These are phyloP conservation scores for Torrubiella hemipterigena DNA, from an alignment of 2,329 filamentous ascomycete species.

Conservation along the genomic window DNA sequence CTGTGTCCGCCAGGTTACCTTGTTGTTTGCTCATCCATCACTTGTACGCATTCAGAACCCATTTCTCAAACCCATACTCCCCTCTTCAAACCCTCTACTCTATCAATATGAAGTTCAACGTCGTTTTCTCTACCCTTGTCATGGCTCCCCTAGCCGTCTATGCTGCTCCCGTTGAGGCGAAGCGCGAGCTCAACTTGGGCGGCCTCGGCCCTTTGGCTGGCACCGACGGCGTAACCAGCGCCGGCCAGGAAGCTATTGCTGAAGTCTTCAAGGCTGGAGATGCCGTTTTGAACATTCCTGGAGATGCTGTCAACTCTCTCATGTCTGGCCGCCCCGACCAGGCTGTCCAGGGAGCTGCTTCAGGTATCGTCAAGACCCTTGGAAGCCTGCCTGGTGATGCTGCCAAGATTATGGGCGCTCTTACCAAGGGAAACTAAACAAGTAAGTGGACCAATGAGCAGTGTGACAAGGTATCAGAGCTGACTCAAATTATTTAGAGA, in stretches of 20 bases:
- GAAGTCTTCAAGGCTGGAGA: conserved; percentile 9
- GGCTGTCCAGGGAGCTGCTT: conserved; percentile 3
- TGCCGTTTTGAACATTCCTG: conserved; percentile 8
- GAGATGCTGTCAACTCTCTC: conserved; percentile 4
- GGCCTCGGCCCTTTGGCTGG: conserved; percentile 5
- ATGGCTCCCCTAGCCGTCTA: conserved; percentile 2
- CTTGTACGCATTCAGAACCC: too few relatives aligned
- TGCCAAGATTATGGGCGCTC: too few relatives aligned
- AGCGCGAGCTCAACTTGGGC: conserved; percentile 6
- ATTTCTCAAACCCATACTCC: too few relatives aligned
- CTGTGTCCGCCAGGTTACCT: too few relatives aligned
- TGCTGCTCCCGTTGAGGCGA: conserved; percentile 1
- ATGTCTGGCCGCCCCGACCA: conserved; percentile 2
- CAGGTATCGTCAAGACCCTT: too few relatives aligned
- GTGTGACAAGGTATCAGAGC: too few relatives aligned
- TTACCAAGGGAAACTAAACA: too few relatives aligned
- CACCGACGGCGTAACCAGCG: conserved; percentile 7
- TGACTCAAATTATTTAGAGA: too few relatives aligned
- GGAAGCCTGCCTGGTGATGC: too few relatives aligned
- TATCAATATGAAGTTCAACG: conserved; percentile 3
- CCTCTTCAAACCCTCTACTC: neutral
- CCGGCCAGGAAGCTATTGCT: conserved; percentile 5
- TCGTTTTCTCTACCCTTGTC: conserved; percentile 1
- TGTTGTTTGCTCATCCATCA: too few relatives aligned
- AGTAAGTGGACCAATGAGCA: too few relatives aligned